Evolutionary conservation across 306 rosid species (phyloP).

Genomic region (Cucumis hystrix): DNA sequence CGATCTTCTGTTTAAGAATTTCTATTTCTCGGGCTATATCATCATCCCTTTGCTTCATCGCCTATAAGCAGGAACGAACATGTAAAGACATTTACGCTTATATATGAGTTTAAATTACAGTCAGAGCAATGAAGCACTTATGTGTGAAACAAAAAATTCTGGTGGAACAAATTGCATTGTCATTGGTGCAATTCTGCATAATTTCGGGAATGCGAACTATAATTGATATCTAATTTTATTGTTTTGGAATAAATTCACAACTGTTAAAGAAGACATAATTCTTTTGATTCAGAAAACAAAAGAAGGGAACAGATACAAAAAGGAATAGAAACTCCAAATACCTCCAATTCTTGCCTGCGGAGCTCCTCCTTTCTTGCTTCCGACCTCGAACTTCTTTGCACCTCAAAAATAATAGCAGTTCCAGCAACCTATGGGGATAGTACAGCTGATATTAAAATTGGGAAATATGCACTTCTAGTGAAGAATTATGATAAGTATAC

Average conservation of each 20-base stretch:
- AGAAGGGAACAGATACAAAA: neutral
- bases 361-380: slow-evolving; percentile 42
- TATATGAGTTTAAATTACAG: neutral
- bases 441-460: neutral
- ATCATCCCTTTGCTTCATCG: slow-evolving; percentile 31
- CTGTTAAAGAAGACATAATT: neutral
- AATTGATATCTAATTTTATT: neutral
- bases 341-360: slow-evolving; percentile 32
- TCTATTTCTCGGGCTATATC: slow-evolving; percentile 27
- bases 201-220: neutral
- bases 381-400: slow-evolving; percentile 38
- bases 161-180: neutral
- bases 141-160: neutral
- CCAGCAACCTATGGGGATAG: slow-evolving; percentile 27
- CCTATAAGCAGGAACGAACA: slow-evolving; percentile 19
- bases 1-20: slow-evolving; percentile 29
- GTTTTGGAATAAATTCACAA: neutral
- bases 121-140: neutral
- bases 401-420: slow-evolving; percentile 35
- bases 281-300: neutral
- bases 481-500: neutral
- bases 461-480: neutral
- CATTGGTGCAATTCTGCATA: neutral
- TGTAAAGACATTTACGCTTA: neutral
- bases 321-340: neutral